Base-by-base conservation (phyloP, 805 yeast species). In the Saccharomycopsis synnaedendra region DNA sequence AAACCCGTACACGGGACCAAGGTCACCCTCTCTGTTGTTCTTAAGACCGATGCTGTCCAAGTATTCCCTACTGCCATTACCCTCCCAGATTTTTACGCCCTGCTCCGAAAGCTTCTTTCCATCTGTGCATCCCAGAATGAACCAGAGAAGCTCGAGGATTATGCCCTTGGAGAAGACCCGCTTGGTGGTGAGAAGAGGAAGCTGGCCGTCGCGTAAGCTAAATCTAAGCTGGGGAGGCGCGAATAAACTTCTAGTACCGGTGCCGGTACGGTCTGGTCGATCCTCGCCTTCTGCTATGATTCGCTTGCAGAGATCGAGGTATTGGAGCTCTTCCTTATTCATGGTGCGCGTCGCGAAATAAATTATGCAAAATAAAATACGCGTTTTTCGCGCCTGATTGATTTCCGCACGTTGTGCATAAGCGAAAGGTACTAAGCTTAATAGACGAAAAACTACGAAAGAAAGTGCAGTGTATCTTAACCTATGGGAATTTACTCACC, bases 11-110 rank as follows among this genome's bases (percentile, higher is more conserved):
- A 93, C 97, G 1, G 99, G 98, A 1, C 99, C 99, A 56, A 93
- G 65, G 65, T 93, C 99, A 47, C 97, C 97, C 57, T 79, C 96
- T 50, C 88, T 71, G 60, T 96, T 79, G 50, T 84, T 71, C 0
- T 73, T 72, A 42, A 93, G 72, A 0, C 97, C 98, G 36, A 88
- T 66, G 3, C 77, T 73, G 62, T 93, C 97, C 47, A 93, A 69
- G 61, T 78, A 93, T 63, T 87, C 96, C 52, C 97, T 72, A 36
- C 95, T 85, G 7, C 97, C 98, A 62, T 93, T 93, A 11, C 98
- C 98, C 63, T 93, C 98, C 99, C 99, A 93, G 48, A 93, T 93
- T 60, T 80, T 89, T n/a, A 93, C 94, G 35, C 95, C 96, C 56
- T 82, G 75, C 3, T 82, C 94, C 10, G 82, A 68, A 40, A 93